phyloP scores from a whole-genome alignment of 805 yeast species.

The Schizosaccharomyces osmophilus region DNA sequence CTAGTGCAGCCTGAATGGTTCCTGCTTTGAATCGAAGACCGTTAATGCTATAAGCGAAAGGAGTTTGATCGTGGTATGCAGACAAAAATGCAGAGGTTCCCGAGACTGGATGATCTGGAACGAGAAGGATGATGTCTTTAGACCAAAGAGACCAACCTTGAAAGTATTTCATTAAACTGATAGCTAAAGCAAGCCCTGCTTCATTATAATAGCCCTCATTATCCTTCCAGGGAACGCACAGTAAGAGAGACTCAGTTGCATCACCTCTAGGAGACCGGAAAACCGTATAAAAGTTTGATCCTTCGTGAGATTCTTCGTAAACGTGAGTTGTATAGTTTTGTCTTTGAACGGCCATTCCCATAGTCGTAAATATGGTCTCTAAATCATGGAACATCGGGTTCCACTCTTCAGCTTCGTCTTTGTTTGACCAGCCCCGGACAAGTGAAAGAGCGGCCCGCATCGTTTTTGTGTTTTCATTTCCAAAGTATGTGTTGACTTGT shows the following conservation, averaged over 20 bases:
- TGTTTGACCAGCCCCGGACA: neutral
- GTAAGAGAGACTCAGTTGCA: constrained; percentile 80
- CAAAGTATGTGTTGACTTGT: constrained; percentile 72
- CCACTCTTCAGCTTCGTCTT: constrained; percentile 14
- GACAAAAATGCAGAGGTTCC: constrained; percentile 75
- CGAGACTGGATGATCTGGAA: constrained; percentile 44
- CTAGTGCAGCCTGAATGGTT: constrained; percentile 69
- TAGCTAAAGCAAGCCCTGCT: constrained; percentile 54
- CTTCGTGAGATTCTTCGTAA: constrained; percentile 12
- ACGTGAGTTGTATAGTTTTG: constrained; percentile 39
- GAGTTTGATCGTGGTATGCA: constrained; percentile 48
- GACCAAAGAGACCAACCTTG: constrained; percentile 83
- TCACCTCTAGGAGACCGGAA: constrained; percentile 88
- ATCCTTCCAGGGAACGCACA: constrained; percentile 58
- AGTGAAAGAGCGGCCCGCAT: neutral
- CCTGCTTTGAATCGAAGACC: constrained; percentile 69
- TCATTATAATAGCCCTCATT: constrained; percentile 22
- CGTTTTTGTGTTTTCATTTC: constrained; percentile 42
- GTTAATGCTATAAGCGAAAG: constrained; percentile 8
- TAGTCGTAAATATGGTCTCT: neutral
- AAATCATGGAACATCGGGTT: constrained; percentile 31
- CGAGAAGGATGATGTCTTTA: constrained; percentile 67
- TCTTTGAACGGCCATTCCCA: constrained; percentile 29
- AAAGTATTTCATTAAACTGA: constrained; percentile 58
- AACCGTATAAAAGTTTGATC: constrained; percentile 45